Base-by-base conservation (phyloP, 139 green algal genomes). In the Gonium pectorale region DNA sequence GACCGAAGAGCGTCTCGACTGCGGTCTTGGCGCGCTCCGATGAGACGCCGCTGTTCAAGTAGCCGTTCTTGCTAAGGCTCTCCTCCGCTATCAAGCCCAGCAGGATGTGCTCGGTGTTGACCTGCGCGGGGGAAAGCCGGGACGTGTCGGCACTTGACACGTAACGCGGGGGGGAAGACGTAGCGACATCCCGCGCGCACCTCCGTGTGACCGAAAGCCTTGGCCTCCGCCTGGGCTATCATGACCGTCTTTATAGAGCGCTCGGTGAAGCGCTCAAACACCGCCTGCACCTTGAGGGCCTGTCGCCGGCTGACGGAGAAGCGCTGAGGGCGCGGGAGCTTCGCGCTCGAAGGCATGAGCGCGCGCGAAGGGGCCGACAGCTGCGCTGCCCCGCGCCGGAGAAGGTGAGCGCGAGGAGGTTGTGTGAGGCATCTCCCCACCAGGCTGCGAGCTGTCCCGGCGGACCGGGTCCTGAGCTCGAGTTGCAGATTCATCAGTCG, bases 41-140 rank as follows among this genome's bases (percentile, higher is more conserved):
- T 9, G 92, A 95, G 26, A 98, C 56, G 33, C 94, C 93, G 13
- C 81, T 93, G 56, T 92, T 93, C 63, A 98, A 46, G 88, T 93
- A 98, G 49, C 94, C 96, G 4, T 67, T 49, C 88, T 91, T 95
- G 37, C 46, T 82, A 5, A 60, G 51, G 43, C 62, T 77, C 37
- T 96, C 94, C 82, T 98, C 96, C 19, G 89, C 85, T 21, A 98
- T 91, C 13, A 99, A 88, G 24, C 96, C 95, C 7, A 99, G 92
- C n/a, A 99, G 85, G 21, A 99, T 87, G 81, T 98, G 94, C 79
- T 96, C 92, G 2, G 95, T 95, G 33, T 81, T 89, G 0, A 98
- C 94, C 95, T 97, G 86, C 67, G 44, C 40, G 27, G 19, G 62
- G 62, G 64, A 71, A 19, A 46, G 33, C 33, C 64, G 67, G 67